These are phyloP conservation scores for Arachnomyces sp. DNA, from an alignment of 2,329 filamentous ascomycete species.

Conservation along the genomic window DNA sequence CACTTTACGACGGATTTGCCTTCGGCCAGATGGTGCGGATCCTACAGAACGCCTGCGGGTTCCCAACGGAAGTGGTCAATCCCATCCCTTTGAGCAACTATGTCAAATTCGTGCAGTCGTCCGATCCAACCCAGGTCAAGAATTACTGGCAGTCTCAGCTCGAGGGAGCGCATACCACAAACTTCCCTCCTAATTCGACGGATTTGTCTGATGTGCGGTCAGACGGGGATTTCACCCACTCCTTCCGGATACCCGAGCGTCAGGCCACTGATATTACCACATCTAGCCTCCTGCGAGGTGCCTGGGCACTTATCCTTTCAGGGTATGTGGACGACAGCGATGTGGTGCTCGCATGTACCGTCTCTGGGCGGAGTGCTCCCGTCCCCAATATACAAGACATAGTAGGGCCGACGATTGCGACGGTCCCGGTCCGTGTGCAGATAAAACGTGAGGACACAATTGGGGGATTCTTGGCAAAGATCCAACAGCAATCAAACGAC, in stretches of 20 bases:
- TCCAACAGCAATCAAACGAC: constrained; percentile 48
- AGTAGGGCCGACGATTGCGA: constrained; percentile 33
- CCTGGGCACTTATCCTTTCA: constrained; percentile 32
- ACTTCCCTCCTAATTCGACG: constrained; percentile 12
- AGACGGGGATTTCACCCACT: constrained; percentile 1
- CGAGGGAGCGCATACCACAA: constrained; percentile 6
- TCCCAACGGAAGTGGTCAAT: constrained; percentile 12
- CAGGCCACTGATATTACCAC: constrained; percentile 13
- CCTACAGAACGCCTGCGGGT: constrained; percentile 25
- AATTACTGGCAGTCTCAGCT: constrained; percentile 15
- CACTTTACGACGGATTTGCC: constrained; percentile 38
- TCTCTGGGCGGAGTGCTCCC: constrained; percentile 31
- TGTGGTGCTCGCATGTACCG: constrained; percentile 35
- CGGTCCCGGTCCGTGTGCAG: constrained; percentile 32
- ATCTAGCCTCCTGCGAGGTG: constrained; percentile 30
- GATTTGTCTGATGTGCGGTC: constrained; percentile 4
- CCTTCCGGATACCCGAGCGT: constrained; percentile 1
- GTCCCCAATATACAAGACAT: constrained; percentile 31
- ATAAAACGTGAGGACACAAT: constrained; percentile 26
- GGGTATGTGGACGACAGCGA: constrained; percentile 29
- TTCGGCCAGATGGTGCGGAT: constrained; percentile 29
- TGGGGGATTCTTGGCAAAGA: constrained; percentile 42
- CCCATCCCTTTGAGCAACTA: constrained; percentile 10
- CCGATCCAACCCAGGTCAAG: constrained; percentile 9
- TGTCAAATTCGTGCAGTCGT: constrained; percentile 16